A percentile compares a stretch with the other conserved stretches of the same genome.
These are phyloP conservation scores for Crithidia bombi DNA, from an alignment of 208 protist genomes.

Conservation along the genomic window DNA sequence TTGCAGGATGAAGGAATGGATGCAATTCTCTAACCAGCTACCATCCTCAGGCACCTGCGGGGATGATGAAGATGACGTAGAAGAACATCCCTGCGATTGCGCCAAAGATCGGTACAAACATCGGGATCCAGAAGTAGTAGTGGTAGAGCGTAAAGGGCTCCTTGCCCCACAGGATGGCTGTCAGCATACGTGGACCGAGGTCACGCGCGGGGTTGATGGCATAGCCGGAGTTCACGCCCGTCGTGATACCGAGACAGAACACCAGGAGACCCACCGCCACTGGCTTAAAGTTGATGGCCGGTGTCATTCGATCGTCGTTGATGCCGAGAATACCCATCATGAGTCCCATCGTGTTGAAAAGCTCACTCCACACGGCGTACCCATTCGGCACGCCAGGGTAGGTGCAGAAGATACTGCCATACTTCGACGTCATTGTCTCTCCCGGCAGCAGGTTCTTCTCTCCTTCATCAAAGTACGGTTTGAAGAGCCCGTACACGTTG, in stretches of 20 bases:
- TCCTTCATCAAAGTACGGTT: slow-evolving; percentile 34
- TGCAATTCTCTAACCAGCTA: neutral
- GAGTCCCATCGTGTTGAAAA: slow-evolving; percentile 48
- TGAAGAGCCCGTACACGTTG: slow-evolving; percentile 48
- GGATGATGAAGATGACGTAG: slow-evolving; percentile 49
- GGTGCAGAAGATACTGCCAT: slow-evolving; percentile 52
- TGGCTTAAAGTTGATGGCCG: slow-evolving; percentile 46
- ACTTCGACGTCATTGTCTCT: slow-evolving; percentile 35
- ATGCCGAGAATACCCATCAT: slow-evolving; percentile 57
- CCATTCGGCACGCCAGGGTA: slow-evolving; percentile 44
- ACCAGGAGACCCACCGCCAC: slow-evolving; percentile 48
- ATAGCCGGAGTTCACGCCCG: slow-evolving; percentile 48
- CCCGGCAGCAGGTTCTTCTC: slow-evolving; percentile 11
- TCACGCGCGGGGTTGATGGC: slow-evolving; percentile 62
- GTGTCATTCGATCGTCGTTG: slow-evolving; percentile 43
- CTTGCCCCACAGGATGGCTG: slow-evolving; percentile 39
- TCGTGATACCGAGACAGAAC: slow-evolving; percentile 47
- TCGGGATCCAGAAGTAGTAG: slow-evolving; percentile 61
- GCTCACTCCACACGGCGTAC: slow-evolving; percentile 41
- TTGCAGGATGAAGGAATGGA: neutral
- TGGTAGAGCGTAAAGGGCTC: slow-evolving; percentile 43
- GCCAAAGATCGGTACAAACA: slow-evolving; percentile 38
- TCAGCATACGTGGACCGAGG: slow-evolving; percentile 46
- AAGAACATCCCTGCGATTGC: slow-evolving; percentile 45
- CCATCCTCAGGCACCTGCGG: neutral